Conservation (phyloP, 2,329 filamentous ascomycete species). For the Juglanconis juglandina region DNA sequence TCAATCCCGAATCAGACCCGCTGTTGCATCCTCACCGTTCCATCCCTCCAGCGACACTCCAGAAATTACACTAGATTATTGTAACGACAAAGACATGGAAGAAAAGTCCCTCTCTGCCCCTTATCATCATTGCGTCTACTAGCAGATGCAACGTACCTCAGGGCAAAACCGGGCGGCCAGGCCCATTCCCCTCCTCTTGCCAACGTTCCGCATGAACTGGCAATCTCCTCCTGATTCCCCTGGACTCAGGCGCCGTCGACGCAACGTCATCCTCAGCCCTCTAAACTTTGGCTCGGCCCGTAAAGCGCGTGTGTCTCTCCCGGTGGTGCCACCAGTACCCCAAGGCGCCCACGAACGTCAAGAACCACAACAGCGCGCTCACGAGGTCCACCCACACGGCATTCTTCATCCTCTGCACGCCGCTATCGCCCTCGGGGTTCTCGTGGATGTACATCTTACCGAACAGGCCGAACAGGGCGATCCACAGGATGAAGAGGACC, state of each 20-base stretch:
- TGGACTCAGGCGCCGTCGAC: no score
- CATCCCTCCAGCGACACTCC: slow-evolving; percentile 28
- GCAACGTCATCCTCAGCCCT: neutral
- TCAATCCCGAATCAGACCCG: neutral
- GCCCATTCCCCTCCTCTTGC: no score
- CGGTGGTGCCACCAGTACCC: slow-evolving; percentile 58
- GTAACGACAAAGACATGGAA: no score
- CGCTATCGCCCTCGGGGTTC: slow-evolving; percentile 59
- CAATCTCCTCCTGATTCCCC: no score
- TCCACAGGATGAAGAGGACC: slow-evolving; percentile 74
- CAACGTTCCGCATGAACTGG: no score
- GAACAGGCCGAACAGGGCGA: slow-evolving; percentile 79
- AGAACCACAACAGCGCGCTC: slow-evolving; percentile 73
- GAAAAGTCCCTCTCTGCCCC: no score
- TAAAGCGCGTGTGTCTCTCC: slow-evolving; percentile 52
- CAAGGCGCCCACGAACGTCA: slow-evolving; percentile 53
- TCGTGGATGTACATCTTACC: slow-evolving; percentile 73
- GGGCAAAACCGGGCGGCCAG: no score
- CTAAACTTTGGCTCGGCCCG: slow-evolving; percentile 55
- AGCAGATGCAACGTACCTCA: no score
- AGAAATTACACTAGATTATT: no score
- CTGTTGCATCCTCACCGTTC: slow-evolving; percentile 12
- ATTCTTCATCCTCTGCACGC: slow-evolving; percentile 74
- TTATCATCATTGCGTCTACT: no score
- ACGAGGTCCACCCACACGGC: slow-evolving; percentile 80